Evolutionary conservation across 257 asterid species (phyloP).

Genomic region (Ilex aquifolium): DNA sequence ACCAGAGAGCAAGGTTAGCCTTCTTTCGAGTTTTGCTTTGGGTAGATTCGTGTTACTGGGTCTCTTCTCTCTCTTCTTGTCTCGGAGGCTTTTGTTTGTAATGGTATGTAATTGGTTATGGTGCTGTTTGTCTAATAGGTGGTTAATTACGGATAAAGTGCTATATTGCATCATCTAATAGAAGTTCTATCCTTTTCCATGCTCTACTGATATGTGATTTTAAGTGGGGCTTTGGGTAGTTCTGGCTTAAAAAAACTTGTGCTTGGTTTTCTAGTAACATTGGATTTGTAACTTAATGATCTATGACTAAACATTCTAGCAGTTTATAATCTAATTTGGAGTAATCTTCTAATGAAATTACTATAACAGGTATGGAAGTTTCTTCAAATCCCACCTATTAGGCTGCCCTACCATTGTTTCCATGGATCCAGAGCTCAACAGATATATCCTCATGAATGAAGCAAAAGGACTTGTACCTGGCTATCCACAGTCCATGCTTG

Average conservation of each 20-base stretch:
- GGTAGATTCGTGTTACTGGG: no score
- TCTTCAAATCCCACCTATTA: slow-evolving; percentile 73
- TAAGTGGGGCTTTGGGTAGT: no score
- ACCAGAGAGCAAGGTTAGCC: slow-evolving; percentile 79
- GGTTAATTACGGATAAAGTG: no score
- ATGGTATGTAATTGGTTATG: no score
- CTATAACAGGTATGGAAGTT: slow-evolving; percentile 61
- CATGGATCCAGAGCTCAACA: slow-evolving; percentile 82
- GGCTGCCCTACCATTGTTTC: slow-evolving; percentile 88
- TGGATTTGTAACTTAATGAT: slow-evolving; percentile 42
- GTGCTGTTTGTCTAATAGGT: no score
- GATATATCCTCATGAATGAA: slow-evolving; percentile 43
- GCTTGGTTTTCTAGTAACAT: slow-evolving; percentile 43
- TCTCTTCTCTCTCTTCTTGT: no score
- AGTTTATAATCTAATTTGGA: not conserved
- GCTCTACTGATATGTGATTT: no score
- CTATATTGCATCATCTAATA: no score
- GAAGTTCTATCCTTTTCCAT: no score
- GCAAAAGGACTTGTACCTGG: slow-evolving; percentile 3
- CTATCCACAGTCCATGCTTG: slow-evolving; percentile 3
- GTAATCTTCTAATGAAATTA: slow-evolving; percentile 1
- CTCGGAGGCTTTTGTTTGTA: no score
- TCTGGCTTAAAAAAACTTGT: no score
- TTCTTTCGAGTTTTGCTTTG: not conserved
- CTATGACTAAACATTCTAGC: no score